Percentiles rank a stretch among this genome's conserved stretches.
phyloP scores from a whole-genome alignment of 2,329 filamentous ascomycete species.

The Botryosphaeria dothidea region DNA sequence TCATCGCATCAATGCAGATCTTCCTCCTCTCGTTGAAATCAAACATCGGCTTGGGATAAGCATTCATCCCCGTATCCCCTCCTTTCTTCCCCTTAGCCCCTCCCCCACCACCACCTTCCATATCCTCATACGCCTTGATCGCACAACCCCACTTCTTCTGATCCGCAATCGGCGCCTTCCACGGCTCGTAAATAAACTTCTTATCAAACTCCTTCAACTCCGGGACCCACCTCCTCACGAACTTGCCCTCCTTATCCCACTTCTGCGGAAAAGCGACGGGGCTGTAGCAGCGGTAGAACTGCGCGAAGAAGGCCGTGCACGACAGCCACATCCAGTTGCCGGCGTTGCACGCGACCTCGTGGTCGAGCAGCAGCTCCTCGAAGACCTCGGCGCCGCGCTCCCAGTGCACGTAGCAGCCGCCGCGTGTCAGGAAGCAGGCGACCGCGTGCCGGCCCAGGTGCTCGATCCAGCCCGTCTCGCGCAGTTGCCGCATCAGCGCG shows the following conservation, averaged over 20 bases:
- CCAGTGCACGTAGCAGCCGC: constrained; percentile 78
- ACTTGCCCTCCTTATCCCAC: constrained; percentile 69
- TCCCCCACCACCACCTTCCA: constrained; percentile 29
- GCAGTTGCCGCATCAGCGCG: constrained; percentile 74
- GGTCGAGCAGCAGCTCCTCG: constrained; percentile 73
- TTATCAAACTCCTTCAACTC: constrained; percentile 63
- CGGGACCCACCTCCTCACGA: constrained; percentile 67
- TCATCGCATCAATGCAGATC: constrained; percentile 67
- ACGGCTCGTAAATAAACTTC: constrained; percentile 79
- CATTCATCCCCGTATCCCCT: constrained; percentile 35
- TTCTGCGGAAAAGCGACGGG: constrained; percentile 73
- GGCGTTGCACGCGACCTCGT: constrained; percentile 71
- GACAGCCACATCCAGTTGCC: constrained; percentile 80
- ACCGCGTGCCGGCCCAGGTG: constrained; percentile 74
- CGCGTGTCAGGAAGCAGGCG: constrained; percentile 77
- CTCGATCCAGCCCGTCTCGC: constrained; percentile 75
- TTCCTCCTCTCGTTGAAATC: constrained; percentile 66
- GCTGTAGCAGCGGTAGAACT: constrained; percentile 71
- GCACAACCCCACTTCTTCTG: constrained; percentile 69
- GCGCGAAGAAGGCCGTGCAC: constrained; percentile 73
- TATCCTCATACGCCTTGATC: constrained; percentile 49
- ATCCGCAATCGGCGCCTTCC: constrained; percentile 69
- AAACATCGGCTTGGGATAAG: constrained; percentile 76
- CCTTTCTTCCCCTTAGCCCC: constrained; percentile 26
- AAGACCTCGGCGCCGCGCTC: constrained; percentile 78